phyloP scores from a whole-genome alignment of 306 rosid species.

The Carpinus fangiana region DNA sequence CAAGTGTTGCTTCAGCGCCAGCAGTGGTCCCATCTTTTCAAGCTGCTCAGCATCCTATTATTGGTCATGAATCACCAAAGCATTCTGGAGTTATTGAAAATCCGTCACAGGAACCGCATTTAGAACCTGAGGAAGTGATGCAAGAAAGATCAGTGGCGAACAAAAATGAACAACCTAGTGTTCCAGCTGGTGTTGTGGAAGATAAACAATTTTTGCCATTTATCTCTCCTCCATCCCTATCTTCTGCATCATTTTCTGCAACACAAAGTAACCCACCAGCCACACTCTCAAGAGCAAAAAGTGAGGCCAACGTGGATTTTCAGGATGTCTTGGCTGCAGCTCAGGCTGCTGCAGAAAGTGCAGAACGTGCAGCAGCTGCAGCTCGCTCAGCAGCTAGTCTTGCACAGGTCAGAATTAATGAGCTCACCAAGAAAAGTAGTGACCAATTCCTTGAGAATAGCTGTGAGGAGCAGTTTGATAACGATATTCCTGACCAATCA shows the following conservation, averaged over 20 bases:
- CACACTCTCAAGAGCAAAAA: slow-evolving; percentile 37
- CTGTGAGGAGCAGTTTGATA: slow-evolving; percentile 66
- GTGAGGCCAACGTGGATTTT: slow-evolving; percentile 55
- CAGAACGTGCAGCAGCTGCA: slow-evolving; percentile 89
- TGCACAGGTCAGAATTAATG: slow-evolving; percentile 69
- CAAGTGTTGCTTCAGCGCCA: slow-evolving; percentile 58
- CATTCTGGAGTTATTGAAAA: slow-evolving; percentile 34
- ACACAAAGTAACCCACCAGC: slow-evolving; percentile 40
- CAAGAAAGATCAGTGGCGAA: slow-evolving; percentile 37
- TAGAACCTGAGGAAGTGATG: slow-evolving; percentile 27
- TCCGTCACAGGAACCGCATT: slow-evolving; percentile 30
- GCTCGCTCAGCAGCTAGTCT: slow-evolving; percentile 92
- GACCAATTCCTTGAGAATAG: slow-evolving; percentile 39
- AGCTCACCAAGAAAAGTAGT: slow-evolving; percentile 60
- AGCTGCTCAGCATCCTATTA: slow-evolving; percentile 33
- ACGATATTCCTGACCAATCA: slow-evolving; percentile 28
- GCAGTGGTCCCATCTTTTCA: slow-evolving; percentile 37
- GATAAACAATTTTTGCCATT: slow-evolving; percentile 81
- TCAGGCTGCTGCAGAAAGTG: slow-evolving; percentile 88
- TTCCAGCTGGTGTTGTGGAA: slow-evolving; percentile 48
- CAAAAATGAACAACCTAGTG: slow-evolving; percentile 42
- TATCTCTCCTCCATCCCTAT: slow-evolving; percentile 62
- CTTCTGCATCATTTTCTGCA: slow-evolving; percentile 47
- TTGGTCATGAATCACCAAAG: slow-evolving; percentile 36
- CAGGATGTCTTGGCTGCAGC: slow-evolving; percentile 95